A percentile compares a stretch with the other conserved stretches of the same genome.
These are phyloP conservation scores for Turnera subulata DNA, from an alignment of 345 rosid species.

Conservation along the genomic window DNA sequence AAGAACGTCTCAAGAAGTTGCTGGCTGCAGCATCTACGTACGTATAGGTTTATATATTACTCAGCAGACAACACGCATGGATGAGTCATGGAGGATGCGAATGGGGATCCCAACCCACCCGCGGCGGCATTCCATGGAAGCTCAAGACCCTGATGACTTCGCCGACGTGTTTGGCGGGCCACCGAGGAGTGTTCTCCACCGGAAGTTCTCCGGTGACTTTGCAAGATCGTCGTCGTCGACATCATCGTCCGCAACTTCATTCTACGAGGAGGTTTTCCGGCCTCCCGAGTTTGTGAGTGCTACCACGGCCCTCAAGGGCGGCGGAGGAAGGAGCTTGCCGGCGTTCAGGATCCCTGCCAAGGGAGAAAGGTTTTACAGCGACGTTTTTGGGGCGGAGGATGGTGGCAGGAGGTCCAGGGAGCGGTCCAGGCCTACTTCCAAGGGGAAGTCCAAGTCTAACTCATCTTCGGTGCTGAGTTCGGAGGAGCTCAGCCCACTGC, in stretches of 20 bases:
- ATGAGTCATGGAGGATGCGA: too few relatives aligned
- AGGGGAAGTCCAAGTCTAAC: slow-evolving; percentile 55
- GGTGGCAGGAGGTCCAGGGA: slow-evolving; percentile 45
- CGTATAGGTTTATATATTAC: too few relatives aligned
- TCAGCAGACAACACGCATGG: too few relatives aligned
- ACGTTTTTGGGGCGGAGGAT: slow-evolving; percentile 47
- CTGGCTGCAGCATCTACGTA: too few relatives aligned
- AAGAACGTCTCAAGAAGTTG: too few relatives aligned
- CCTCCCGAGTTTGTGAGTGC: slow-evolving; percentile 33
- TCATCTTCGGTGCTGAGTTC: slow-evolving; percentile 78
- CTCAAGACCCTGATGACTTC: slow-evolving; percentile 49
- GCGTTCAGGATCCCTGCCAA: slow-evolving; percentile 63
- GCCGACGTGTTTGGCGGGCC: slow-evolving; percentile 88
- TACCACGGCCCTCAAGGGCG: slow-evolving; percentile 15
- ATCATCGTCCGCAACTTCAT: slow-evolving; percentile 31
- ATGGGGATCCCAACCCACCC: slow-evolving; percentile 19
- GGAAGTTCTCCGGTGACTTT: slow-evolving; percentile 57
- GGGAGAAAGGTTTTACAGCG: slow-evolving; percentile 55
- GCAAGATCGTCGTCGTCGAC: slow-evolving; percentile 27
- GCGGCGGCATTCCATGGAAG: slow-evolving; percentile 32
- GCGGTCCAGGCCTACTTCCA: slow-evolving; percentile 47
- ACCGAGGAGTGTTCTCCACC: slow-evolving; percentile 48
- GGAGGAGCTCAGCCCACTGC: slow-evolving; percentile 72
- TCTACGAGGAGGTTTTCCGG: slow-evolving; percentile 71
- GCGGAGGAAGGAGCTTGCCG: slow-evolving; percentile 37